A percentile compares a stretch with the other conserved stretches of the same genome.
These are phyloP conservation scores for Pestalotiopsis sp. DNA, from an alignment of 2,329 filamentous ascomycete genomes.

Conservation along the genomic window DNA sequence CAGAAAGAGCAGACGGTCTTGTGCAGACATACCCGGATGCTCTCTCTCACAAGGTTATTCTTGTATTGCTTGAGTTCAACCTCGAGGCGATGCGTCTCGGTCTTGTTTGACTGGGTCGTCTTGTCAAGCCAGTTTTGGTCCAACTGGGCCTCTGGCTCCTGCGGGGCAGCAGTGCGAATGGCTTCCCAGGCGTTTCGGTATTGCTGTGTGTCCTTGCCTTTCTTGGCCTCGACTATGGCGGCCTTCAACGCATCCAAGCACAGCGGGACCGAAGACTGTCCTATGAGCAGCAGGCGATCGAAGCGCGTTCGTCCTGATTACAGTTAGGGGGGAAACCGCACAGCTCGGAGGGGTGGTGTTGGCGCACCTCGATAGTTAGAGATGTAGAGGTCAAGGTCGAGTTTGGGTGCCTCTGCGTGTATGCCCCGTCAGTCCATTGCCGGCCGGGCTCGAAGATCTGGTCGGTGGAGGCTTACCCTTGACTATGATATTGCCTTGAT, in stretches of 20 bases:
- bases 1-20: background rate
- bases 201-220: conserved; percentile 69
- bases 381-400: conserved; percentile 90
- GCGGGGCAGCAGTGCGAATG: conserved; percentile 64
- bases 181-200: conserved; percentile 72
- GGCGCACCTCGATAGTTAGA: conserved; percentile 79
- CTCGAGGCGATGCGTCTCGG: conserved; percentile 77
- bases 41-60: conserved; percentile 97
- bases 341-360: background rate
- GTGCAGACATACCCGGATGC: conserved; percentile 70
- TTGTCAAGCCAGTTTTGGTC: conserved; percentile 78
- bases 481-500: conserved; percentile 49
- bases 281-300: conserved; percentile 81
- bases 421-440: background rate
- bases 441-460: background rate
- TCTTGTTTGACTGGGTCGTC: conserved; percentile 66
- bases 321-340: conserved; percentile 14
- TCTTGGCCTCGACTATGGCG: conserved; percentile 76
- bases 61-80: conserved; percentile 88
- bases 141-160: conserved; percentile 66
- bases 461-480: conserved; percentile 38
- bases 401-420: conserved; percentile 72
- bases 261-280: conserved; percentile 74
- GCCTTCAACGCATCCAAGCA: conserved; percentile 79
- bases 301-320: conserved; percentile 77